Conservation (phyloP, 192 early-diverging fungal genomes). For the Chytriomyces hyalinus region DNA sequence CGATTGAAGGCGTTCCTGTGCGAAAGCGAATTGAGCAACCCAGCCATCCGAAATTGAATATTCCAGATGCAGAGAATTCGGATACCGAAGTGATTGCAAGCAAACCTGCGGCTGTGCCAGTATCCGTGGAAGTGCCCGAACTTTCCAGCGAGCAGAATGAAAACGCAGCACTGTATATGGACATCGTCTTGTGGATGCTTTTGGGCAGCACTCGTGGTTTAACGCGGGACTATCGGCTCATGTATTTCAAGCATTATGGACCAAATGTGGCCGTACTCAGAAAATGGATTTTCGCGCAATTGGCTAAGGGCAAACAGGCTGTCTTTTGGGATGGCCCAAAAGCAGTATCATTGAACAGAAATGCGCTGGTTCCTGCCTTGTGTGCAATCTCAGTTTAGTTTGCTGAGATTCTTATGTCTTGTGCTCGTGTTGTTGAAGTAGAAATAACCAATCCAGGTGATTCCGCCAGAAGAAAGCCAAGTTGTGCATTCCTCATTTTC, state of each 20-base stretch:
- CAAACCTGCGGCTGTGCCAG: neutral
- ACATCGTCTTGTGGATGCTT: slow-evolving; percentile 7
- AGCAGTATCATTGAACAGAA: neutral
- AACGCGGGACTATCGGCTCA: slow-evolving; percentile 11
- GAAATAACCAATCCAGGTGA: neutral
- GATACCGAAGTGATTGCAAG: neutral
- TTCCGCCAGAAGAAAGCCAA: neutral
- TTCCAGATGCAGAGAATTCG: too few relatives aligned
- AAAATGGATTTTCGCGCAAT: neutral
- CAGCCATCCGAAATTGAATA: too few relatives aligned
- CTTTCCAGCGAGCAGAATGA: neutral
- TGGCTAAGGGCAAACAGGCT: neutral
- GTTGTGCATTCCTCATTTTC: neutral
- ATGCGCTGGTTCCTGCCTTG: slow-evolving; percentile 6
- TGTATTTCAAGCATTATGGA: neutral
- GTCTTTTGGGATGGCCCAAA: slow-evolving; percentile 12
- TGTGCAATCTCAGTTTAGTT: slow-evolving; percentile 26
- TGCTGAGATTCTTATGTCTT: neutral
- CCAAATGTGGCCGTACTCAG: neutral
- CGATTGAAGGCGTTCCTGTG: too few relatives aligned
- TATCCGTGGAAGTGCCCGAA: neutral
- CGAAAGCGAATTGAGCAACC: too few relatives aligned
- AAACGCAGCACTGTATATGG: neutral
- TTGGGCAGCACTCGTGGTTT: neutral
- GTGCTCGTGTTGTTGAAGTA: neutral